phyloP scores from a whole-genome alignment of 768 basidiomycete species.

The Amanita jacksonii region DNA sequence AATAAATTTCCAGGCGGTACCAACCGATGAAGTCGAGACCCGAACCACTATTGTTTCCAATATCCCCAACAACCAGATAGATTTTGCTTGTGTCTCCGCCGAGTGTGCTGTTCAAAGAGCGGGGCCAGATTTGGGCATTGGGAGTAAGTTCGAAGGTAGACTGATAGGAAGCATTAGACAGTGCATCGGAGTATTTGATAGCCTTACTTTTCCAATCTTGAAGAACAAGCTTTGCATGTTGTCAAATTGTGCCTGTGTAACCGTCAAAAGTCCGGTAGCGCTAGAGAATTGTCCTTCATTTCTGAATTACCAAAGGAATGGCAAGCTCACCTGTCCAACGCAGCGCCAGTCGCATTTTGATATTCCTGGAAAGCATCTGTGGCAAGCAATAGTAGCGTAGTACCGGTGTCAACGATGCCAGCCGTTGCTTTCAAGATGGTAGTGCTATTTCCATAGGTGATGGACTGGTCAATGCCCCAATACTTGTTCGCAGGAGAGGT shows the following conservation, averaged over 20 bases:
- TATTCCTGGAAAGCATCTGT: constrained; percentile 52
- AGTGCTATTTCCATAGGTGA: constrained; percentile 29
- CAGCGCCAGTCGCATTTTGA: constrained; percentile 42
- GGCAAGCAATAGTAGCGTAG: constrained; percentile 45
- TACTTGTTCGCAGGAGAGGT: constrained; percentile 33
- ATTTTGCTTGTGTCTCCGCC: constrained; percentile 43
- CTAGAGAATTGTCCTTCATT: constrained; percentile 14
- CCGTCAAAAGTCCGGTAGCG: constrained; percentile 44
- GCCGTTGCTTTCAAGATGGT: constrained; percentile 27
- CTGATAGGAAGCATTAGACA: constrained; percentile 14
- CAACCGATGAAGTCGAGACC: constrained; percentile 56
- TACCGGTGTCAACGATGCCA: constrained; percentile 45
- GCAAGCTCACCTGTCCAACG: constrained; percentile 32
- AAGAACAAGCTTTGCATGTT: constrained; percentile 45
- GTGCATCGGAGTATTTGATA: not conserved
- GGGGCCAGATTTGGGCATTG: constrained; percentile 62
- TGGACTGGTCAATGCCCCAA: constrained; percentile 46
- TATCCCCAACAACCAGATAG: constrained; percentile 43
- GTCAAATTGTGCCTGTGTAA: constrained; percentile 38
- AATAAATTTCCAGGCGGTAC: constrained; percentile 12
- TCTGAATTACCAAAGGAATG: not conserved
- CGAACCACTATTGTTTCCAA: constrained; percentile 37
- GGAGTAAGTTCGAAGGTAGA: constrained; percentile 41
- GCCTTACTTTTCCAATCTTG: constrained; percentile 33
- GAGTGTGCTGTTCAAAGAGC: constrained; percentile 37